Evolutionary conservation across 371 early-diverging fungal genomes (phyloP), one percentile per base, ranked within the genome.

Genomic region (Capillidium rhysosporum): DNA sequence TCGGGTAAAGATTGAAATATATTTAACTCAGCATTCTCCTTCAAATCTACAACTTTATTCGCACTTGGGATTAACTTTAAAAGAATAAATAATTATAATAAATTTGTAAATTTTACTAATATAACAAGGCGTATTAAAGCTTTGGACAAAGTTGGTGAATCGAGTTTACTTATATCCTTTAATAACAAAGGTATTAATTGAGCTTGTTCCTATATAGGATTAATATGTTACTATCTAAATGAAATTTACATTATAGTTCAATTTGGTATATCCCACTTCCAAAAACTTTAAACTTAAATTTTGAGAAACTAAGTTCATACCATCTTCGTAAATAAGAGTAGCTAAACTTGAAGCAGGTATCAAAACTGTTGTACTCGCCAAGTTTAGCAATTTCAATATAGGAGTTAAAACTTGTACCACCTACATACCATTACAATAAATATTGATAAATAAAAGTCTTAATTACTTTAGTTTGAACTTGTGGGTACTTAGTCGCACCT

Each of bases 331-430:
- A 26, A 47, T 4, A 12, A 47, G 48, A 1, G 12, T 5, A 16
- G 48, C 48, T 16, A 47, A 29, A 16, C 29, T 29, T 29, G 25
- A 23, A 12, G 14, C 12, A 26, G 48, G 48, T 10, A 47, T 12
- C 12, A 7, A 21, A 16, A 47, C 23, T 26, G 9, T 29, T 1
- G 48, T 16, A 4, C 26, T 23, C 23, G 48, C 10, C 14, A 29
- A 8, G 4, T 47, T 10, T 16, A 86, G 68, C 46, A 88, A 73
- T 56, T 83, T 85, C 59, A 79, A 84, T 59, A 89, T 74, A 56
- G 91, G 92, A 4, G 79, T 70, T 25, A 89, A 69, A 24, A 92
- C 69, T 8, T 68, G 69, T 60, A 85, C 76, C 34, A 85, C 83
- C 79, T 84, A 55, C 10, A 26, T 21, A 5, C 26, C 4, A 23